Percentiles rank a stretch among this genome's conserved stretches.
phyloP scores from a whole-genome alignment of 441 rosid species.

The Euphorbia corollata region DNA sequence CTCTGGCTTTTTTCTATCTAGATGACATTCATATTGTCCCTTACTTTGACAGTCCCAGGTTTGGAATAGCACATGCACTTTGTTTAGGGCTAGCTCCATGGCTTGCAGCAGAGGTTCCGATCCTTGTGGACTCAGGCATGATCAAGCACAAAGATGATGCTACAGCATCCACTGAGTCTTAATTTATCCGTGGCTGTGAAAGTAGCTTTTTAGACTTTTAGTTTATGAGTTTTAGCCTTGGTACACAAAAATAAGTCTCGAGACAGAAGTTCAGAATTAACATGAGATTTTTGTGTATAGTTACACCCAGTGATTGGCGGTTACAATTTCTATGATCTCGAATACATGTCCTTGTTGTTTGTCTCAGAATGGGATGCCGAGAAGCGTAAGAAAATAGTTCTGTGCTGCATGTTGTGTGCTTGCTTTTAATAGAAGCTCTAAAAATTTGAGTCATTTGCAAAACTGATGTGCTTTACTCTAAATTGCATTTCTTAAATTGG shows the following conservation, averaged over 20 bases:
- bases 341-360: constrained; percentile 7
- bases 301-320: not conserved
- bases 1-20: not conserved
- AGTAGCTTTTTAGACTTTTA: not conserved
- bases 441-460: not conserved
- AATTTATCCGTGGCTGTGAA: constrained; percentile 15
- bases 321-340: not conserved
- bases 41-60: constrained; percentile 58
- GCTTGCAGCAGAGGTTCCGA: constrained; percentile 95
- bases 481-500: not conserved
- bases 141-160: constrained; percentile 92
- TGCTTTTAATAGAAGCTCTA: not conserved
- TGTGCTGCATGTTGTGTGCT: not conserved
- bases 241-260: constrained; percentile 1
- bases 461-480: not conserved
- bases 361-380: too few species aligned
- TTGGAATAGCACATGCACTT: constrained; percentile 93
- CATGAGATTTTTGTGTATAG: not conserved
- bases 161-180: constrained; percentile 47
- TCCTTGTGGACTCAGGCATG: constrained; percentile 91
- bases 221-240: constrained; percentile 1
- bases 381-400: too few species aligned
- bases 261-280: not conserved
- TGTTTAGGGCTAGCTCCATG: constrained; percentile 97
- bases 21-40: constrained; percentile 7